These are phyloP conservation scores for Pichia membranifaciens DNA, from an alignment of 805 yeast species.

Conservation along the genomic window DNA sequence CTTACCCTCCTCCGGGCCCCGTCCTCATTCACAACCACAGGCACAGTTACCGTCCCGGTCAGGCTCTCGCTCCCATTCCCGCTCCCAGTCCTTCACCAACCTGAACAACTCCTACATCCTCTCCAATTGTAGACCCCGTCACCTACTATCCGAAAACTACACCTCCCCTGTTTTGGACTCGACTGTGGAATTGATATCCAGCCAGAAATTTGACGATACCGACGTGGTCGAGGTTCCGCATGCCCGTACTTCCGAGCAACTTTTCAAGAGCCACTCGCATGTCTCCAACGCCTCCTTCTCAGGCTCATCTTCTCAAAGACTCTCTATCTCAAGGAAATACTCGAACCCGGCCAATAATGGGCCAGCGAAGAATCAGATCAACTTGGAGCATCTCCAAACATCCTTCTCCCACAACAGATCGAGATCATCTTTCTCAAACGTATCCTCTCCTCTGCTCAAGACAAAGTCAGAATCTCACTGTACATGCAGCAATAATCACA, in stretches of 20 bases:
- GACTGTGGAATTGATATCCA: slow-evolving; percentile 57
- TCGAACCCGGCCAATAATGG: neutral
- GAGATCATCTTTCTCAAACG: neutral
- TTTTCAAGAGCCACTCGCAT: slow-evolving; percentile 8
- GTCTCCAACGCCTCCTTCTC: slow-evolving; percentile 6
- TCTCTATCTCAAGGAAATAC: neutral
- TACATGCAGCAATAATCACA: neutral
- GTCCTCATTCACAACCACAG: neutral
- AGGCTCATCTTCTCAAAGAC: slow-evolving; percentile 1
- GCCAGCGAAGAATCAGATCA: neutral
- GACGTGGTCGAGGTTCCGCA: slow-evolving; percentile 51
- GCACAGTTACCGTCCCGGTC: neutral
- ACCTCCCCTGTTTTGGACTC: slow-evolving; percentile 84
- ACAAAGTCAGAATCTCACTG: neutral
- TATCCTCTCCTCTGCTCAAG: neutral
- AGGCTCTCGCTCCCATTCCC: neutral
- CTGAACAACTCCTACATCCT: neutral
- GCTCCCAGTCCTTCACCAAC: neutral
- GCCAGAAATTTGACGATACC: slow-evolving; percentile 56
- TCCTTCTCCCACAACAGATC: neutral
- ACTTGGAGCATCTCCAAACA: neutral
- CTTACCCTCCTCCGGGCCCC: neutral
- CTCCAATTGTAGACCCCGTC: slow-evolving; percentile 10
- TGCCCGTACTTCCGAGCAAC: slow-evolving; percentile 4
- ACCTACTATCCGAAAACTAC: slow-evolving; percentile 51